A percentile compares a stretch with the other conserved stretches of the same genome.
Conservation (phyloP, 2,329 filamentous ascomycete species). For the Alternaria conjuncta region DNA sequence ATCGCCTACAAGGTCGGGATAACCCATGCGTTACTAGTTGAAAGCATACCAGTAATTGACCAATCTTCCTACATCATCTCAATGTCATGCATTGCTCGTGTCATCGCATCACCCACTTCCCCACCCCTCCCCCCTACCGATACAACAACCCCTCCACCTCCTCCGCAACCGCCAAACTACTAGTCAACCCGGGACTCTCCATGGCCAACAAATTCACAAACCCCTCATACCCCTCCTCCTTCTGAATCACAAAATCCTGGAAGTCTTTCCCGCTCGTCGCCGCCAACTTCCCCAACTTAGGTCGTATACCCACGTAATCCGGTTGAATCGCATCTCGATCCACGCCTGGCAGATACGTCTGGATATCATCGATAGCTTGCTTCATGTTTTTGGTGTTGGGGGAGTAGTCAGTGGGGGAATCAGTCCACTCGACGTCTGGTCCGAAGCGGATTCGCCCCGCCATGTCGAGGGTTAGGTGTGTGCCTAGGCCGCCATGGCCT, state of each 20-base stretch:
- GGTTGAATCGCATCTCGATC: slow-evolving; percentile 70
- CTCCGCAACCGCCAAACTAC: slow-evolving; percentile 83
- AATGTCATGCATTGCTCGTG: no score
- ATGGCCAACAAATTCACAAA: slow-evolving; percentile 93
- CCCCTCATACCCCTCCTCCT: slow-evolving; percentile 77
- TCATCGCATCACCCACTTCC: no score
- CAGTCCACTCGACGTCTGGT: slow-evolving; percentile 94
- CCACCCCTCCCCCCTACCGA: slow-evolving; percentile 13
- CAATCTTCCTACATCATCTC: background rate
- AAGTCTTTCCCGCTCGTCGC: slow-evolving; percentile 71
- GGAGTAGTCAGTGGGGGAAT: slow-evolving; percentile 70
- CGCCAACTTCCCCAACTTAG: slow-evolving; percentile 74
- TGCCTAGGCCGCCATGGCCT: slow-evolving; percentile 84
- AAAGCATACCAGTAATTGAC: background rate
- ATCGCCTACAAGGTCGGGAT: background rate
- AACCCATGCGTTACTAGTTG: background rate
- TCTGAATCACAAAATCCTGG: slow-evolving; percentile 80
- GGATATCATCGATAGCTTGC: slow-evolving; percentile 76
- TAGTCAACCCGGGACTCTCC: slow-evolving; percentile 91
- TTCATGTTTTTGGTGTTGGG: slow-evolving; percentile 69
- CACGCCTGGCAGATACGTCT: slow-evolving; percentile 77
- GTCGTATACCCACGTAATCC: slow-evolving; percentile 91
- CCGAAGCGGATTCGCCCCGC: slow-evolving; percentile 86
- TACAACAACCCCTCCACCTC: slow-evolving; percentile 69
- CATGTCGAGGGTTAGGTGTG: slow-evolving; percentile 91